Evolutionary conservation across 495 filamentous ascomycete genomes (phyloP), one percentile per base, ranked within the genome.

Genomic region (Pseudomonodictys pantanalensis): DNA sequence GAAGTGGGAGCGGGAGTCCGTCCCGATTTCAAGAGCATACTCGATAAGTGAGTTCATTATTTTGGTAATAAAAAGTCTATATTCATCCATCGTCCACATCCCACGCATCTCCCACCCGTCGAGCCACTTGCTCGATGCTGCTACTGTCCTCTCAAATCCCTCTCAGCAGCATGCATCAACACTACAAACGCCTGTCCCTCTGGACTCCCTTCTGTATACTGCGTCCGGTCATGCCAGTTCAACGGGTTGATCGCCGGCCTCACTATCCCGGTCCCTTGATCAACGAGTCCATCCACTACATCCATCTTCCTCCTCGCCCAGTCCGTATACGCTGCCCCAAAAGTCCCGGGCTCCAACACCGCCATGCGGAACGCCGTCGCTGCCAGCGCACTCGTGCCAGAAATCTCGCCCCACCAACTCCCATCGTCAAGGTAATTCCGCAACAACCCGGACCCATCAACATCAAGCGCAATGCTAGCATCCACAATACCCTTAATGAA

Each of bases 351-450:
- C 25, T 70, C 69, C 25, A 80, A 61, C 12, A 72, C 65, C 38
- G 72, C 74, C 71, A 82, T 72, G 7, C 79, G 72, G 51, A 79
- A 81, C 12, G 71, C 73, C 2, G 72, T 71, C 18, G 79, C 72
- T 17, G 73, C 65, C 26, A 82, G 62, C 5, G 80, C 57, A 3
- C 74, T 64, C 11, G 79, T 82, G 24, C 79, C 79, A 0, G 79
- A 74, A 0, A 78, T 73, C 61, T 82, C 79, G 8, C 76, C 79
- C 59, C 76, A 81, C 79, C 78, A 81, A 20, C 49, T 70, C 9
- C 65, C 58, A 42, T 81, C 75, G 42, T 76, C 72, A 30, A 81
- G 71, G 54, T 82, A 81, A 58, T 82, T 82, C 7, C 76, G 68
- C 17, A 80, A 64, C 15, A 81, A 67, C 15, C 74, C 69, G 29